These are phyloP conservation scores for Multifurca ochricompacta DNA, from an alignment of 768 basidiomycete genomes.

Conservation along the genomic window DNA sequence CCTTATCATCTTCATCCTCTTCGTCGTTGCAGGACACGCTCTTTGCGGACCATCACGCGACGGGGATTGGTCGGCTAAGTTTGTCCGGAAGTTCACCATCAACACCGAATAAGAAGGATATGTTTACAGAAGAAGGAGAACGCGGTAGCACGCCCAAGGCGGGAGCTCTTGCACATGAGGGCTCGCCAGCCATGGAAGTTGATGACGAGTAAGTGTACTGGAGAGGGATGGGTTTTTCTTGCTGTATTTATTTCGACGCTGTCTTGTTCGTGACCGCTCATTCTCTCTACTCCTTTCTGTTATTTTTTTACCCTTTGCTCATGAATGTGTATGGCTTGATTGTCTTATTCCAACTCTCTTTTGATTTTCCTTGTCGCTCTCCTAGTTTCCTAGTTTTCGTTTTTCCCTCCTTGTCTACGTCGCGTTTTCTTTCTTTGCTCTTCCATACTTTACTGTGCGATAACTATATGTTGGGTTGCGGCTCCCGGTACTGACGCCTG, in stretches of 20 bases:
- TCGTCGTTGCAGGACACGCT: slow-evolving; percentile 7
- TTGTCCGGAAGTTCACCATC: slow-evolving; percentile 6
- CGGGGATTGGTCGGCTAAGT: slow-evolving; percentile 16
- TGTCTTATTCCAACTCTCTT: slow-evolving; percentile 1
- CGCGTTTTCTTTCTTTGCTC: not conserved
- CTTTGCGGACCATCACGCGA: slow-evolving; percentile 12
- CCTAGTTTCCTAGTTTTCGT: not conserved
- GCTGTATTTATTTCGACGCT: not conserved
- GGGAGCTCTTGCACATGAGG: not conserved
- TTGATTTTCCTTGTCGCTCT: not conserved
- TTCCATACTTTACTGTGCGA: slow-evolving; percentile 8
- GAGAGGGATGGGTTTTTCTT: not conserved
- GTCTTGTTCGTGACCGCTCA: not conserved
- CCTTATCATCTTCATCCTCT: slow-evolving; percentile 11
- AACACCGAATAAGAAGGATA: slow-evolving; percentile 20
- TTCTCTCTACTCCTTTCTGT: not conserved
- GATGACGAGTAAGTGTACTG: slow-evolving; percentile 8
- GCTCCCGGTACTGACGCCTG: slow-evolving; percentile 4
- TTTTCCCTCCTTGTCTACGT: not conserved
- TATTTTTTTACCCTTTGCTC: not conserved
- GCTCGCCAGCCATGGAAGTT: slow-evolving; percentile 16
- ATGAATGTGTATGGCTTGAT: not conserved
- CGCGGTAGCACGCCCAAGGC: slow-evolving; percentile 12
- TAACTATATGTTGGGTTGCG: not conserved
- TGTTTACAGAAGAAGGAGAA: slow-evolving; percentile 21